A percentile compares a stretch with the other conserved stretches of the same genome.
phyloP scores from a whole-genome alignment of 2,329 filamentous ascomycete species.

The Emergomyces pasteurianus region DNA sequence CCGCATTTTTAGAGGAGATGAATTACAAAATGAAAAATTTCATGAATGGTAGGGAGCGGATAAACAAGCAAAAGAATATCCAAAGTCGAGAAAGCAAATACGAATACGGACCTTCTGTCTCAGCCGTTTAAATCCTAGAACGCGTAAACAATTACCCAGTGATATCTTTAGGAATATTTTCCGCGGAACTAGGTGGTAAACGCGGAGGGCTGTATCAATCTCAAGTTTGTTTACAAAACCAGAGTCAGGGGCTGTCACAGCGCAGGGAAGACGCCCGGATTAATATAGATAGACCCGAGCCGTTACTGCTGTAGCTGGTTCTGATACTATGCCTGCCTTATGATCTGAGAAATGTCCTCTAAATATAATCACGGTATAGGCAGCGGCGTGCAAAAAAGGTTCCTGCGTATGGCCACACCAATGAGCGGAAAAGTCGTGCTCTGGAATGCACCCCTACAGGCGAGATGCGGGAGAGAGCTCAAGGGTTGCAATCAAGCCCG shows the following conservation, averaged over 20 bases:
- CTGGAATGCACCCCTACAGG: too few relatives aligned
- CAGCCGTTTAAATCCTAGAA: background rate
- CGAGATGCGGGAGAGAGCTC: background rate
- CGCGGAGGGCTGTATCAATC: background rate
- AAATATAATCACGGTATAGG: background rate
- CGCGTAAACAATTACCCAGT: background rate
- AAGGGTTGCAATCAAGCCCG: background rate
- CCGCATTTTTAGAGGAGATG: background rate
- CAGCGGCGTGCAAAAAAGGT: background rate
- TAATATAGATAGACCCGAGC: background rate
- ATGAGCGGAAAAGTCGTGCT: background rate
- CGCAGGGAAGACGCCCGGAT: background rate
- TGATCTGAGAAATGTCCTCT: background rate
- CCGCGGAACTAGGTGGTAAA: background rate
- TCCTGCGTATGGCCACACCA: background rate
- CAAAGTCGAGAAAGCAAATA: background rate
- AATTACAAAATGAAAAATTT: background rate
- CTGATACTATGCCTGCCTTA: background rate
- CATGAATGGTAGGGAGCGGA: background rate
- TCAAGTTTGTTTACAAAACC: background rate
- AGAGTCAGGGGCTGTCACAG: background rate
- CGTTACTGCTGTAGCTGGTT: background rate
- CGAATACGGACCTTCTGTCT: background rate
- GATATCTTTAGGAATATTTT: background rate
- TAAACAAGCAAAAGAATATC: background rate